Base-by-base conservation (phyloP, 768 basidiomycete genomes). In the Leccinellum rugosiceps region DNA sequence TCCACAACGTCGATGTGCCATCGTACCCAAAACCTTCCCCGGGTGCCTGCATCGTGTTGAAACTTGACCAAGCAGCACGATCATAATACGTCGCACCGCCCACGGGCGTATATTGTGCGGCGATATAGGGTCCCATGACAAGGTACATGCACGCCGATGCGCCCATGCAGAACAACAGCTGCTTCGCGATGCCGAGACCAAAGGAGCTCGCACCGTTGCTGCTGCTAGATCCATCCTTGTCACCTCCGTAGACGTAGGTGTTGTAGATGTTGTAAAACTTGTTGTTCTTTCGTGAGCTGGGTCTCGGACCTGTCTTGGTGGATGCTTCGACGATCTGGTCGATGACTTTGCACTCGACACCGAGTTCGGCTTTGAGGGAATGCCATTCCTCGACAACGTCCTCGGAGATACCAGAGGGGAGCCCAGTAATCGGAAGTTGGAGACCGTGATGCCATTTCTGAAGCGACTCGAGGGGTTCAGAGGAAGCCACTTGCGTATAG, bases 241-340 rank as follows among this genome's bases (percentile, higher is more conserved):
- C 74, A 51, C 72, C 72, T 19, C 79, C 77, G 57, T 80, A 79
- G 35, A 82, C 77, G 57, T 82, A 82, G 25, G 89, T 92, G 71
- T 92, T 92, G 72, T 92, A 91, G 67, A 92, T 89, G 72, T 91
- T 92, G 75, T 89, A 92, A 69, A 92, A 91, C 50, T 85, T 78
- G 52, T 81, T 78, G 50, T 77, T 78, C 48, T 76, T 74, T 13
- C 78, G 75, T 57, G 69, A 58, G 34, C 68, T 71, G 15, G 74
- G 73, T 53, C 66, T 56, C 2, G 66, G 67, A 21, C 73, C 72
- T 17, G 70, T 69, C 60, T 68, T 72, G 15, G 64, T 52, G 21
- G 70, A 68, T 4, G 80, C 77, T 57, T 74, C 74, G 44, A 75
- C 82, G 55, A 93, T 76, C 70, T 86, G 83, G 69, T 93, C 90